phyloP scores from a whole-genome alignment of 1,284 basidiomycete genomes.

The Dichomitus squalens region DNA sequence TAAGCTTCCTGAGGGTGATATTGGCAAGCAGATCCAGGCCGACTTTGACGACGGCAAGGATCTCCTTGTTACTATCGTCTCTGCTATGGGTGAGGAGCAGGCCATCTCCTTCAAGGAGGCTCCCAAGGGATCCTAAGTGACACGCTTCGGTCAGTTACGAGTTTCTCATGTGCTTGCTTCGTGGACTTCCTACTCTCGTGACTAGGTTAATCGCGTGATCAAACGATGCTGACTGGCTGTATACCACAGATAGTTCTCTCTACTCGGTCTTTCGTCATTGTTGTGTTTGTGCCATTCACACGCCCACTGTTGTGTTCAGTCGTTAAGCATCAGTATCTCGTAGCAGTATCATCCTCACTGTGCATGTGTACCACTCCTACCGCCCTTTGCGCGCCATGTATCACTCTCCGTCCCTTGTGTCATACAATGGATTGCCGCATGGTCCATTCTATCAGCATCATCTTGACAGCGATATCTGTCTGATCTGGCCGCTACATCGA shows the following conservation, averaged over 20 bases:
- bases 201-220: background rate
- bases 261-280: slow-evolving; percentile 19
- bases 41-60: slow-evolving; percentile 91
- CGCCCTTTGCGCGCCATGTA: slow-evolving; percentile 22
- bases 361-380: slow-evolving; percentile 23
- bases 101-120: slow-evolving; percentile 88
- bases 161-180: background rate
- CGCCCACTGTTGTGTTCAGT: slow-evolving; percentile 22
- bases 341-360: slow-evolving; percentile 24
- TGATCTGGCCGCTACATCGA: background rate
- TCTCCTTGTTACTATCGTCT: slow-evolving; percentile 85
- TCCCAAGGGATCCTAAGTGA: slow-evolving; percentile 53
- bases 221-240: background rate
- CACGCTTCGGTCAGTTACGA: background rate
- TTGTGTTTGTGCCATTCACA: slow-evolving; percentile 22
- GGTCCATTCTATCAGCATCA: slow-evolving; percentile 19
- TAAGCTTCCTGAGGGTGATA: slow-evolving; percentile 85
- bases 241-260: background rate
- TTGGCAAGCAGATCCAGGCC: slow-evolving; percentile 76
- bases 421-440: slow-evolving; percentile 25
- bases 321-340: slow-evolving; percentile 27
- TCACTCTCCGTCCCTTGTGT: slow-evolving; percentile 14
- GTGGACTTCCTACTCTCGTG: background rate
- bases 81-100: slow-evolving; percentile 93
- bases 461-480: slow-evolving; percentile 6